phyloP scores from a whole-genome alignment of 345 rosid species.

The Citropsis articulata region DNA sequence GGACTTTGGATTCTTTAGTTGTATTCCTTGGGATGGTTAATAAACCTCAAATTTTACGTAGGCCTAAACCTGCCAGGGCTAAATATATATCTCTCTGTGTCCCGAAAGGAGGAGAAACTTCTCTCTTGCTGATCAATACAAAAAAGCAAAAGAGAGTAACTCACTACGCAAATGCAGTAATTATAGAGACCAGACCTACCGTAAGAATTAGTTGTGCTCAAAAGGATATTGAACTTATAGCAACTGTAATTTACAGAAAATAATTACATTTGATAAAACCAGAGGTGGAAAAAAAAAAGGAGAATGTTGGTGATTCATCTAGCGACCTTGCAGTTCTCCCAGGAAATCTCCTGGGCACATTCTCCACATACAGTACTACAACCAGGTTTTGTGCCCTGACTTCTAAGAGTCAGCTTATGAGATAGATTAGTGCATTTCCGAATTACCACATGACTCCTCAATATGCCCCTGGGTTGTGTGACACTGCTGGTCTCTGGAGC shows the following conservation, averaged over 20 bases:
- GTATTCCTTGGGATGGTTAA: not conserved
- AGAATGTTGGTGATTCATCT: conserved; percentile 18
- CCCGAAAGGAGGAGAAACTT: not conserved
- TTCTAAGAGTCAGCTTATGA: conserved; percentile 87
- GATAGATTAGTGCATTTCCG: conserved; percentile 81
- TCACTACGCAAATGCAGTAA: not conserved
- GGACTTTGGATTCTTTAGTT: not conserved
- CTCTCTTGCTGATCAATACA: not conserved
- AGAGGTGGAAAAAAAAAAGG: not conserved
- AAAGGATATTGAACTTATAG: conserved; percentile 11
- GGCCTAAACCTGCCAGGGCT: not conserved
- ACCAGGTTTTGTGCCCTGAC: conserved; percentile 77
- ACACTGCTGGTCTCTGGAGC: conserved; percentile 28
- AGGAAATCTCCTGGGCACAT: conserved; percentile 76
- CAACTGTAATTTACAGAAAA: conserved; percentile 16
- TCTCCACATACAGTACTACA: conserved; percentile 88
- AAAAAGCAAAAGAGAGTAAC: not conserved
- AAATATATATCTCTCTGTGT: too few relatives aligned
- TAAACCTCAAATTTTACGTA: not conserved
- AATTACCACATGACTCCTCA: conserved; percentile 48
- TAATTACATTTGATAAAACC: conserved; percentile 2
- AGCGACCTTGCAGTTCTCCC: conserved; percentile 54
- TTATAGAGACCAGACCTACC: conserved; percentile 1
- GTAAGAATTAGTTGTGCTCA: conserved; percentile 10
- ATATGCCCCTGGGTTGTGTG: conserved; percentile 33